Percentiles rank a stretch among this genome's conserved stretches.
Conservation (phyloP, 2,329 filamentous ascomycete species). For the Dactylellina sp. region DNA sequence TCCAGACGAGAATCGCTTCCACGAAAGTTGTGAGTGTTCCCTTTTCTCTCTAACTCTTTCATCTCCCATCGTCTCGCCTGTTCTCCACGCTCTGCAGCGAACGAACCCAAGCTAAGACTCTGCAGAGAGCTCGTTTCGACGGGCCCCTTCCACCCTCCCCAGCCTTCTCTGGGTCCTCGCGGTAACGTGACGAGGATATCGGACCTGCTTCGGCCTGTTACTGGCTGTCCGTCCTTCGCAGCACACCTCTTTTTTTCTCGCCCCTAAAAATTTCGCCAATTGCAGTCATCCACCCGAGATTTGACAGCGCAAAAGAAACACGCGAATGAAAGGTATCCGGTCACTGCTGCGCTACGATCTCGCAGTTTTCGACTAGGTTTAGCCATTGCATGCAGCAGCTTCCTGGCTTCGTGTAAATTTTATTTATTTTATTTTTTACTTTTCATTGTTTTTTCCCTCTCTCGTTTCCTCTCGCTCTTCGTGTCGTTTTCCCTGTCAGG, state of each 20-base stretch:
- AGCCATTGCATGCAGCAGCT: conserved; percentile 55
- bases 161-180: conserved; percentile 17
- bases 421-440: conserved; percentile 34
- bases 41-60: conserved; percentile 24
- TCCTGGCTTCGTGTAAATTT: conserved; percentile 48
- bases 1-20: conserved; percentile 47
- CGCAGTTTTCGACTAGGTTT: conserved; percentile 51
- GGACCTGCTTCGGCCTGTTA: conserved; percentile 22
- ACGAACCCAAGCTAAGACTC: conserved; percentile 28
- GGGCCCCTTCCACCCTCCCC: conserved; percentile 16
- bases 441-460: conserved; percentile 24
- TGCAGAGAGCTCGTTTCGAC: conserved; percentile 42
- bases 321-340: conserved; percentile 55
- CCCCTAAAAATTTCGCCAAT: conserved; percentile 56
- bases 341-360: conserved; percentile 45
- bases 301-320: conserved; percentile 52
- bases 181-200: conserved; percentile 48
- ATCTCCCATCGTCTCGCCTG: conserved; percentile 33
- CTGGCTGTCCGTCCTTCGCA: conserved; percentile 18
- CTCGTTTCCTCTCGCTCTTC: conserved; percentile 21
- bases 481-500: conserved; percentile 53
- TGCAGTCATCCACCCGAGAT: conserved; percentile 57
- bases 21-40: conserved; percentile 32
- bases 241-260: conserved; percentile 25
- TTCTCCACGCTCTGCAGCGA: conserved; percentile 30